Conservation (phyloP, 2,329 filamentous ascomycete species). For the Aspergillus clavatus region DNA sequence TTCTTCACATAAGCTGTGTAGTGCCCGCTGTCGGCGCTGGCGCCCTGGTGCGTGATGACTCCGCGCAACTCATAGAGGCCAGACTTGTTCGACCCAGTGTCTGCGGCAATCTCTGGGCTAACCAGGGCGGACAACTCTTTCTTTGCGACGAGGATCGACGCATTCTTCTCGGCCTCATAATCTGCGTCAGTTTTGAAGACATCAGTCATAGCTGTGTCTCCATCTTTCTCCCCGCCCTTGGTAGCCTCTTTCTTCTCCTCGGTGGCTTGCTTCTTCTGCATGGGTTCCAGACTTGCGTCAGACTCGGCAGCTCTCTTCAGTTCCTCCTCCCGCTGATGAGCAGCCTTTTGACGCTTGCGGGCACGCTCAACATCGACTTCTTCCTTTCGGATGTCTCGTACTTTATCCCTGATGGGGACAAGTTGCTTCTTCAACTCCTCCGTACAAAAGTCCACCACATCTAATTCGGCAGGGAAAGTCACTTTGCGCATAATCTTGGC, state of each 20-base stretch:
- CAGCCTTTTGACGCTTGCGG: slow-evolving; percentile 82
- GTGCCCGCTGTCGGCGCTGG: slow-evolving; percentile 93
- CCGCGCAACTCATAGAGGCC: slow-evolving; percentile 92
- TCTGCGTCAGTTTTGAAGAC: slow-evolving; percentile 91
- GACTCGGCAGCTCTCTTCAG: slow-evolving; percentile 37
- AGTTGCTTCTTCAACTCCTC: slow-evolving; percentile 79
- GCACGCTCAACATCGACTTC: slow-evolving; percentile 88
- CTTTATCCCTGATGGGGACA: slow-evolving; percentile 90
- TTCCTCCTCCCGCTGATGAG: slow-evolving; percentile 53
- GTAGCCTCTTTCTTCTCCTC: slow-evolving; percentile 48
- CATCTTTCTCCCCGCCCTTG: slow-evolving; percentile 53
- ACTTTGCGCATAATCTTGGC: slow-evolving; percentile 99
- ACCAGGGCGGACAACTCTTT: slow-evolving; percentile 80
- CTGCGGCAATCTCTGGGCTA: slow-evolving; percentile 65
- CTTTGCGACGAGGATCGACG: slow-evolving; percentile 71
- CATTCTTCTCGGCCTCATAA: slow-evolving; percentile 77
- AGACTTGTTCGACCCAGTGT: slow-evolving; percentile 84
- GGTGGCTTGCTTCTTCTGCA: slow-evolving; percentile 46
- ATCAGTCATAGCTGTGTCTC: slow-evolving; percentile 66
- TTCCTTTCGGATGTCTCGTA: slow-evolving; percentile 91
- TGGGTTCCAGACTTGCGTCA: slow-evolving; percentile 33
- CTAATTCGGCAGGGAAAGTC: slow-evolving; percentile 87
- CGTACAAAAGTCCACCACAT: slow-evolving; percentile 91
- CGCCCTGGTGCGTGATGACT: slow-evolving; percentile 93
- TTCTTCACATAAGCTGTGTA: slow-evolving; percentile 99